Evolutionary conservation across 139 green algal species (phyloP).

Genomic region (Gonium pectorale): DNA sequence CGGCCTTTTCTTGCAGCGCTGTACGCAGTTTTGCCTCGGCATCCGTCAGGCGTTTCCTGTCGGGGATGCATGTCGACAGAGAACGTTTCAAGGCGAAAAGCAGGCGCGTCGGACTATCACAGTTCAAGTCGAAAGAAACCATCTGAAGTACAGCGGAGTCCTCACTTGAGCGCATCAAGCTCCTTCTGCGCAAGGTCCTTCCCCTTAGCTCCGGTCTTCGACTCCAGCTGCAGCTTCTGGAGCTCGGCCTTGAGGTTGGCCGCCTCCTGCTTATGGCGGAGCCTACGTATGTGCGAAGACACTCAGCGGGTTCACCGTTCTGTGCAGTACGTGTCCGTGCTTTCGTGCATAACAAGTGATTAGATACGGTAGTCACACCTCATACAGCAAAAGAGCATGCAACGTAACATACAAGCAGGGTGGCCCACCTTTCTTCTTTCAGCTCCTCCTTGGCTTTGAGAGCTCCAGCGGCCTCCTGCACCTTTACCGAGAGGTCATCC

Average conservation of each 20-base stretch:
- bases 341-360: no score
- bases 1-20: conserved; percentile 74
- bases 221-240: conserved; percentile 75
- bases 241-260: conserved; percentile 59
- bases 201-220: conserved; percentile 75
- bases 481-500: conserved; percentile 67
- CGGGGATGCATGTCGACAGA: no score
- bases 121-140: no score
- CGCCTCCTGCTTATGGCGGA: conserved; percentile 76
- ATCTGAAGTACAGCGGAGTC: no score
- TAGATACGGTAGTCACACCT: no score
- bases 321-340: no score
- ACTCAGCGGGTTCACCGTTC: no score
- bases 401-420: no score
- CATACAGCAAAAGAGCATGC: no score
- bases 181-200: conserved; percentile 79
- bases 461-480: conserved; percentile 73
- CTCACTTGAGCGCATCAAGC: conserved; percentile 75
- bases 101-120: no score
- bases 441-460: conserved; percentile 86
- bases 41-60: conserved; percentile 70
- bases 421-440: conserved; percentile 81
- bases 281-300: not conserved
- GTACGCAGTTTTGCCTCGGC: conserved; percentile 79
- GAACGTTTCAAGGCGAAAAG: no score